Evolutionary conservation across 2,329 filamentous ascomycete genomes (phyloP).

Genomic region (Thielaviopsis punctulata): DNA sequence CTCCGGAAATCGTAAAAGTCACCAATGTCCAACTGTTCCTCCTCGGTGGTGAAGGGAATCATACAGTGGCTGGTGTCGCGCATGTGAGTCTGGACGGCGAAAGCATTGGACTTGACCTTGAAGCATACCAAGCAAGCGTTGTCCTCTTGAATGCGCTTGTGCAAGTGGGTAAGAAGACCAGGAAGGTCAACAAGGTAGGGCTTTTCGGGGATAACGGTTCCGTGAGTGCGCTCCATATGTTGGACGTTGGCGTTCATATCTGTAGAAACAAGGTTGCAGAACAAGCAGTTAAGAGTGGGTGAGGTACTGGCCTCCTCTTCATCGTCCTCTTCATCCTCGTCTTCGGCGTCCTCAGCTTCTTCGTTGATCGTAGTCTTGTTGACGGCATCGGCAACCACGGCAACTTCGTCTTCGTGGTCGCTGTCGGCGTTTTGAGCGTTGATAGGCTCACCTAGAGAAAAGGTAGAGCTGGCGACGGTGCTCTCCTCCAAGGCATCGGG

Average conservation of each 20-base stretch:
- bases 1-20: slow-evolving; percentile 95
- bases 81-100: slow-evolving; percentile 90
- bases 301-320: slow-evolving; percentile 19
- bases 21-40: slow-evolving; percentile 83
- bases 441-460: slow-evolving; percentile 73
- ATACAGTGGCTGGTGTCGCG: slow-evolving; percentile 92
- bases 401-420: slow-evolving; percentile 58
- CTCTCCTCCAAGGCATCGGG: slow-evolving; percentile 56
- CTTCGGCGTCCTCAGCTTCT: slow-evolving; percentile 27
- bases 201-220: slow-evolving; percentile 90
- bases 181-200: slow-evolving; percentile 68
- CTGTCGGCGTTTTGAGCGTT: slow-evolving; percentile 22
- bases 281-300: slow-evolving; percentile 51
- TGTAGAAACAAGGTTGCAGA: slow-evolving; percentile 78
- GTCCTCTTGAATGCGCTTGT: slow-evolving; percentile 61
- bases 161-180: slow-evolving; percentile 61
- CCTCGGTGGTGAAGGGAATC: slow-evolving; percentile 78
- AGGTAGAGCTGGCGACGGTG: slow-evolving; percentile 78
- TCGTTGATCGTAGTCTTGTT: slow-evolving; percentile 53
- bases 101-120: slow-evolving; percentile 60
- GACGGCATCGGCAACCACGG: slow-evolving; percentile 59
- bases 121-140: slow-evolving; percentile 81
- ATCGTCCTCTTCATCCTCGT: slow-evolving; percentile 26
- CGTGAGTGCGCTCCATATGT: slow-evolving; percentile 86
- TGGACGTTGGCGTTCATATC: slow-evolving; percentile 57